phyloP scores from a whole-genome alignment of 2,329 filamentous ascomycete genomes.

The Neonectria neomacrospora region DNA sequence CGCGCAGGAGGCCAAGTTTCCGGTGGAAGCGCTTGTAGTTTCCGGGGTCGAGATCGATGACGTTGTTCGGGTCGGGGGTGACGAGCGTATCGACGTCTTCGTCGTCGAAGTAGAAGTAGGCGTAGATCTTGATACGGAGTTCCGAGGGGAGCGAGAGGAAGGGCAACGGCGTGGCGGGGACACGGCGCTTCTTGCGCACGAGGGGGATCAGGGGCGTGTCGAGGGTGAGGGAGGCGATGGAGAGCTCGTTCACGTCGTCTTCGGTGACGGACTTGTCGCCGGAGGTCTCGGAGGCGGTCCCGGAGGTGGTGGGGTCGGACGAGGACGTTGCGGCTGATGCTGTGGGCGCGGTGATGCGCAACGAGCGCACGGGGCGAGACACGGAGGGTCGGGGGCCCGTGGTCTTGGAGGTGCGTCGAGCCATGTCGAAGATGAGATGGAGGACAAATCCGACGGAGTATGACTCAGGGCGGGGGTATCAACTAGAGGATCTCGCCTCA shows the following conservation, averaged over 20 bases:
- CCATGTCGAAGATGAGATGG: conserved; percentile 31
- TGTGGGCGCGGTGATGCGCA: conserved; percentile 37
- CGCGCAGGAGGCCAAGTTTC: conserved; percentile 69
- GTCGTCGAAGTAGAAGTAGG: conserved; percentile 66
- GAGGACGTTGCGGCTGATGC: conserved; percentile 28
- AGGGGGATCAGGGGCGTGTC: conserved; percentile 50
- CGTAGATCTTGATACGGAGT: conserved; percentile 76
- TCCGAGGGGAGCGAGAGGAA: conserved; percentile 77
- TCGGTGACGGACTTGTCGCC: conserved; percentile 49
- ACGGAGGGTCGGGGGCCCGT: conserved; percentile 24
- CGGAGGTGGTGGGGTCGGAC: conserved; percentile 41
- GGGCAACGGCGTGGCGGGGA: conserved; percentile 62
- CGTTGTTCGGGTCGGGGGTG: conserved; percentile 63
- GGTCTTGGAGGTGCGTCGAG: conserved; percentile 40
- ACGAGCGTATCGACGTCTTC: conserved; percentile 71
- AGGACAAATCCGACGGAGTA: background rate
- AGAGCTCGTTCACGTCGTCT: conserved; percentile 54
- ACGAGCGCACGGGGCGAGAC: conserved; percentile 31
- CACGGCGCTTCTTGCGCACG: conserved; percentile 46
- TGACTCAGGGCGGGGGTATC: background rate
- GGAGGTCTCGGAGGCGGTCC: conserved; percentile 46
- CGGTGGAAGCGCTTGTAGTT: conserved; percentile 72
- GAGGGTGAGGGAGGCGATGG: conserved; percentile 58
- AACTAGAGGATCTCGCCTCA: background rate
- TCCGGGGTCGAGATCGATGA: conserved; percentile 73